A percentile compares a stretch with the other conserved stretches of the same genome.
Evolutionary conservation across 2,329 filamentous ascomycete genomes (phyloP).

Genomic region (Cladosporium sphaerospermum): DNA sequence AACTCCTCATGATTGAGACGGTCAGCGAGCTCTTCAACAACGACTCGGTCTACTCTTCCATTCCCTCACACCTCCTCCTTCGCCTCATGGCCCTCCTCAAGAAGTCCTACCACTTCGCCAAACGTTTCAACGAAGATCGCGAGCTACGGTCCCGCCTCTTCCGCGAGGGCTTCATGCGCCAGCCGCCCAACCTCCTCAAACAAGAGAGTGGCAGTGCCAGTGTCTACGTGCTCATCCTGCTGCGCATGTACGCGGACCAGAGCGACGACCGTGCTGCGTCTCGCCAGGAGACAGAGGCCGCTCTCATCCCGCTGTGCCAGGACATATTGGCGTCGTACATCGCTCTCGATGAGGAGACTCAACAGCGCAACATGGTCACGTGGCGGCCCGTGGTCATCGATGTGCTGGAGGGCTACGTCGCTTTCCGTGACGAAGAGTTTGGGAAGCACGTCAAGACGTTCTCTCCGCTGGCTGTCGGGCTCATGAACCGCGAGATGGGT

Average conservation of each 20-base stretch:
- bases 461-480: slow-evolving; percentile 76
- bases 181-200: slow-evolving; percentile 94
- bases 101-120: slow-evolving; percentile 92
- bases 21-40: slow-evolving; percentile 98
- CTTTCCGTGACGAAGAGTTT: slow-evolving; percentile 76
- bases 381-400: slow-evolving; percentile 97
- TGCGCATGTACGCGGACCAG: slow-evolving; percentile 94
- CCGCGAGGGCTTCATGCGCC: slow-evolving; percentile 99
- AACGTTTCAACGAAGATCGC: slow-evolving; percentile 96
- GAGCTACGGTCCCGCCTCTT: slow-evolving; percentile 90
- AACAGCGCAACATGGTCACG: slow-evolving; percentile 92
- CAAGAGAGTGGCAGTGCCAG: slow-evolving; percentile 90
- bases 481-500: slow-evolving; percentile 76
- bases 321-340: slow-evolving; percentile 88
- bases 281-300: slow-evolving; percentile 78
- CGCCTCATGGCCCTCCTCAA: slow-evolving; percentile 91
- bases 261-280: slow-evolving; percentile 73
- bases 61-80: slow-evolving; percentile 82
- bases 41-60: slow-evolving; percentile 86
- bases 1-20: slow-evolving; percentile 98
- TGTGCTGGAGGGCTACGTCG: slow-evolving; percentile 85
- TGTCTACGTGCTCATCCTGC: slow-evolving; percentile 91
- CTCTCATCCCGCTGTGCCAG: slow-evolving; percentile 87
- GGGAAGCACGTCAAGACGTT: slow-evolving; percentile 72
- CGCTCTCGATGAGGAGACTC: slow-evolving; percentile 85